Base-by-base conservation (phyloP, 768 basidiomycete species). In the Rhodotorula diobovata region DNA sequence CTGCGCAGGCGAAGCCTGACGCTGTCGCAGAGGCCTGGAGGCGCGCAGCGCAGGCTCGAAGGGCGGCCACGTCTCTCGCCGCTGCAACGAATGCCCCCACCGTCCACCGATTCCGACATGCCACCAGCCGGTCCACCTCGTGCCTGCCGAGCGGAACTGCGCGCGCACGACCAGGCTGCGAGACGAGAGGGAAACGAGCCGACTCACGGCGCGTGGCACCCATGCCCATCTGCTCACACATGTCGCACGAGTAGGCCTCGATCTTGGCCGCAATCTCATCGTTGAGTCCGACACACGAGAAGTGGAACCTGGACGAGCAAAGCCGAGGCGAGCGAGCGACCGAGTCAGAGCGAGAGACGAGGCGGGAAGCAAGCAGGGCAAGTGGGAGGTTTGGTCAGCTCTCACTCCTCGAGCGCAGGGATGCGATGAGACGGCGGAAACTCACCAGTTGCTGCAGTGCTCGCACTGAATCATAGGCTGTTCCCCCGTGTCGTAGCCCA, bases 401-500 rank as follows among this genome's bases (percentile, higher is more conserved):
- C 37, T 43, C 14, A 18, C 11, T 43, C 6, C 12, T 3, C 34
- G 32, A 41, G 23, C 37, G 7, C n/a, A 2, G 4, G 41, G 23
- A 2, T 16, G 21, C n/a, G 43, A 5, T 23, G 23, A 46, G 23
- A 32, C 46, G 7, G 37, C 23, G 28, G 34, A 34, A 25, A 61
- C 86, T 75, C 74, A 88, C 91, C 90, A 91, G 72, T 87, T 87
- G 35, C 81, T 83, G 79, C 91, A 93, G 62, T 84, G 82, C 35
- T 85, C 84, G 78, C 91, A 93, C 46, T 81, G 82, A 60, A 92
- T 87, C 90, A 91, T 91, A 21, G 90, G 90, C 12, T 88, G 84
- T 43, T 89, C 90, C 81, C 90, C 88, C 43, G 67, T 75, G 79
- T 91, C 88, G 50, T 84, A 85, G 60, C 84, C 84, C 34, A 84